phyloP scores from a whole-genome alignment of 1,284 basidiomycete genomes.

The Moniliophthora roreri region DNA sequence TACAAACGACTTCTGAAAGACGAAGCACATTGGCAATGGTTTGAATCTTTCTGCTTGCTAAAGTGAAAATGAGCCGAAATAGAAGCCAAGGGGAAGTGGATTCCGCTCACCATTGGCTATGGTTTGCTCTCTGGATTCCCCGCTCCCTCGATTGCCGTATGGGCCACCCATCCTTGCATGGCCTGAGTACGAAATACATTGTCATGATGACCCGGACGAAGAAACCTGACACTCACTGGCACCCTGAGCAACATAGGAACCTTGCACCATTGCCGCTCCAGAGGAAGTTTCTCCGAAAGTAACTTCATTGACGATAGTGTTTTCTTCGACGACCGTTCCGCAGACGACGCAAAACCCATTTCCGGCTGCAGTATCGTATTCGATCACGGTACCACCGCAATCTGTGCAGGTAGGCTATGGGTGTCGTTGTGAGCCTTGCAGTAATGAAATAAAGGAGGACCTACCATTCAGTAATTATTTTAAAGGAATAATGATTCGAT shows the following conservation, averaged over 20 bases:
- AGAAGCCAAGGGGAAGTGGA: constrained; percentile 4
- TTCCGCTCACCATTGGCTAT: constrained; percentile 75
- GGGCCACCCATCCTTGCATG: constrained; percentile 79
- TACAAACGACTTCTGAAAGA: constrained; percentile 77
- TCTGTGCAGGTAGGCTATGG: constrained; percentile 32
- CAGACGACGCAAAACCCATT: constrained; percentile 84
- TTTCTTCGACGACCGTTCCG: constrained; percentile 91
- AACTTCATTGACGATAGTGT: constrained; percentile 91
- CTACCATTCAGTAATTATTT: too few species aligned
- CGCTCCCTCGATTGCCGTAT: constrained; percentile 73
- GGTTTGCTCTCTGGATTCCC: constrained; percentile 85
- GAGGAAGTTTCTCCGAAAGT: constrained; percentile 92
- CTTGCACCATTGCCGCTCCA: constrained; percentile 95
- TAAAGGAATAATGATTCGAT: too few species aligned
- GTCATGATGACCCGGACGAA: background rate
- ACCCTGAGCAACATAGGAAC: constrained; percentile 90
- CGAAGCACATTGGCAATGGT: constrained; percentile 78
- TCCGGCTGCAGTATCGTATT: constrained; percentile 79
- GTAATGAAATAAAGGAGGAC: too few species aligned
- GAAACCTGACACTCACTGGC: constrained; percentile 66
- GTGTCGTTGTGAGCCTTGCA: background rate
- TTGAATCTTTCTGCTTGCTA: constrained; percentile 82
- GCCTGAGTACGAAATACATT: constrained; percentile 42
- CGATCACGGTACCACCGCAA: constrained; percentile 79
- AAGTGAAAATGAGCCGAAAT: constrained; percentile 1